phyloP scores from a whole-genome alignment of 352 stramenopile genomes.

The Phytophthora pluvialis region DNA sequence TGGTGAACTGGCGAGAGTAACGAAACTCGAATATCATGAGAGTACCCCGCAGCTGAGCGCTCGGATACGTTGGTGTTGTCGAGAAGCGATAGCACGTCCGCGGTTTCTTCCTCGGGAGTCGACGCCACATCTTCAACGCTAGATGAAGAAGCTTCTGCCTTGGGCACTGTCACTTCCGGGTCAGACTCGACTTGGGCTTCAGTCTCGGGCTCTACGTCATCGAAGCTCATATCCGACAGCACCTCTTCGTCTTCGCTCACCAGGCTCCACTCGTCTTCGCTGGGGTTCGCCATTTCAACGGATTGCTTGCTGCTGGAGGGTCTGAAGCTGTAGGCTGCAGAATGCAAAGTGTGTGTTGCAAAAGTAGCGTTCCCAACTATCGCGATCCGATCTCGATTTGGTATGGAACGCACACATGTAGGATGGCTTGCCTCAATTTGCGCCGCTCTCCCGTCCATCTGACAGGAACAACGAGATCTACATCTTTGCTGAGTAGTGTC shows the following conservation, averaged over 20 bases:
- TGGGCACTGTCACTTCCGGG: conserved; percentile 5
- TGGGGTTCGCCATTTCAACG: conserved; percentile 24
- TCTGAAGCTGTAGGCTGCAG: conserved; percentile 10
- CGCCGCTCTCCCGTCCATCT: conserved; percentile 32
- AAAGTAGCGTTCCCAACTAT: neutral
- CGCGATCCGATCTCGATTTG: conserved; percentile 15
- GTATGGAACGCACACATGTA: conserved; percentile 22
- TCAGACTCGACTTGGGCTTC: conserved; percentile 38
- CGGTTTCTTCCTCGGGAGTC: conserved; percentile 8
- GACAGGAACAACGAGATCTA: conserved; percentile 11
- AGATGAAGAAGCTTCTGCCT: conserved; percentile 1
- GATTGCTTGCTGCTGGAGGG: neutral
- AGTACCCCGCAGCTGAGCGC: conserved; percentile 21
- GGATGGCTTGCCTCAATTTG: conserved; percentile 17
- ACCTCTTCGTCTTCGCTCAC: conserved; percentile 51
- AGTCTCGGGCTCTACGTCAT: conserved; percentile 38
- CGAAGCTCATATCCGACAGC: conserved; percentile 32
- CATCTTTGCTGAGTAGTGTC: conserved; percentile 19
- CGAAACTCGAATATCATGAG: conserved; percentile 38
- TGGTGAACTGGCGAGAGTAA: conserved; percentile 50
- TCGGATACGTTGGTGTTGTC: conserved; percentile 16
- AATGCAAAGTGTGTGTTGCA: conserved; percentile 19
- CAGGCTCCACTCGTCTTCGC: conserved; percentile 67
- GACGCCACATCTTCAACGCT: neutral
- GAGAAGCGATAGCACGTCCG: conserved; percentile 39